Percentiles rank a stretch among this genome's conserved stretches.
These are phyloP conservation scores for Coriolopsis trogii DNA, from an alignment of 1,284 basidiomycete genomes.

Conservation along the genomic window DNA sequence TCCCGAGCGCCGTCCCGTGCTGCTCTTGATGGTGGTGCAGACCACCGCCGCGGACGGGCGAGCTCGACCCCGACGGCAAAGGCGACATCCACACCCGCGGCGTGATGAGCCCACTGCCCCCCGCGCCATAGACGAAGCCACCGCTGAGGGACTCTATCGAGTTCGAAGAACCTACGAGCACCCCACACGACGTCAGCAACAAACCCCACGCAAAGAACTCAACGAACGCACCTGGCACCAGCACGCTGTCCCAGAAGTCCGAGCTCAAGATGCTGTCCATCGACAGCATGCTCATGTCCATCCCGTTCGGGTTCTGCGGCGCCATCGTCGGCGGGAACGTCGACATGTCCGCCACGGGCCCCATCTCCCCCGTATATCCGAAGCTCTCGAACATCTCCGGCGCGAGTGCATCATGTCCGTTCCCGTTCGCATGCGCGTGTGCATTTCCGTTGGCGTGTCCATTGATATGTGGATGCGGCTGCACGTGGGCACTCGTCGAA, in stretches of 20 bases:
- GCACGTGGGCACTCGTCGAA: neutral
- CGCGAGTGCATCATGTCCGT: constrained; percentile 1
- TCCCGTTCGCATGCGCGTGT: neutral
- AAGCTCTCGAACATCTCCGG: constrained; percentile 45
- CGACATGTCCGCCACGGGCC: constrained; percentile 74
- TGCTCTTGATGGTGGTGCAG: constrained; percentile 12
- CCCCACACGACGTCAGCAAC: neutral
- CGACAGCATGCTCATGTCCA: constrained; percentile 57
- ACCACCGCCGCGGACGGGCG: constrained; percentile 31
- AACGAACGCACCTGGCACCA: constrained; percentile 71
- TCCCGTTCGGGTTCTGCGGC: constrained; percentile 45
- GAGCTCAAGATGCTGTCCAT: constrained; percentile 81
- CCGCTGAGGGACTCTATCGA: constrained; percentile 78
- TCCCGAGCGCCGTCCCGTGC: constrained; percentile 28
- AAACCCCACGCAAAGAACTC: neutral
- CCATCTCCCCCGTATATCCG: constrained; percentile 79
- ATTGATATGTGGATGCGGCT: constrained; percentile 6
- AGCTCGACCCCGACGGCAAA: constrained; percentile 38
- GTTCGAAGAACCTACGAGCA: constrained; percentile 66
- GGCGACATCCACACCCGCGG: constrained; percentile 43
- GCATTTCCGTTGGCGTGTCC: constrained; percentile 4
- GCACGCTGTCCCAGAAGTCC: constrained; percentile 83
- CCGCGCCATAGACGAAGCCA: constrained; percentile 80
- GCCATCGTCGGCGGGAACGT: constrained; percentile 85
- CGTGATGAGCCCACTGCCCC: constrained; percentile 76